Evolutionary conservation across 2,329 filamentous ascomycete genomes (phyloP).

Genomic region (Cercospora berteroae): DNA sequence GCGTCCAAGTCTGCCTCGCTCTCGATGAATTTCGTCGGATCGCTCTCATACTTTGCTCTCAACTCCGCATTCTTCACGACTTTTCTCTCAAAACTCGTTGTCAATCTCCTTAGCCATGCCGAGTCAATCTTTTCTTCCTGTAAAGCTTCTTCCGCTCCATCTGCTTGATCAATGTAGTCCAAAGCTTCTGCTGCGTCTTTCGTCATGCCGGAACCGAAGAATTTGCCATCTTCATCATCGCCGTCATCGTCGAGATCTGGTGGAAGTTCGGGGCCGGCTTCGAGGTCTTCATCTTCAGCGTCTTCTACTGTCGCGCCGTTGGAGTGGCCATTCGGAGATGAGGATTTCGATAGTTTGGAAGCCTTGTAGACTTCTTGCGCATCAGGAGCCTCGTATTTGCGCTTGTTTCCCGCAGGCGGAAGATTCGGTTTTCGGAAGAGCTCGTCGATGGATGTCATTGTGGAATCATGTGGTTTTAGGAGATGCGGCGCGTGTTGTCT

Average conservation of each 20-base stretch:
- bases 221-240: constrained; percentile 88
- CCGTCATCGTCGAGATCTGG: constrained; percentile 50
- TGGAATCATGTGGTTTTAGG: not conserved
- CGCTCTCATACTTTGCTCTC: constrained; percentile 76
- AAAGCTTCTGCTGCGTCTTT: constrained; percentile 77
- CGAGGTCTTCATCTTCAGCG: constrained; percentile 51
- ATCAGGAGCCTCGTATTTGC: constrained; percentile 57
- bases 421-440: constrained; percentile 59
- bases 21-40: constrained; percentile 78
- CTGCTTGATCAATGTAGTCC: constrained; percentile 77
- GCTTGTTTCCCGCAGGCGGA: constrained; percentile 47
- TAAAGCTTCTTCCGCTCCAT: constrained; percentile 47
- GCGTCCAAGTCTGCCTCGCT: constrained; percentile 87
- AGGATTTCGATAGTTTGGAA: constrained; percentile 51
- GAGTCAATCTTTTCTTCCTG: constrained; percentile 74
- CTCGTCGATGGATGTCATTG: constrained; percentile 61
- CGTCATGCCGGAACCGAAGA: constrained; percentile 90
- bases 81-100: constrained; percentile 81
- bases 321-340: constrained; percentile 48
- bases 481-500: not conserved
- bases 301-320: constrained; percentile 56
- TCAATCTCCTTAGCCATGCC: constrained; percentile 78
- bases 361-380: constrained; percentile 61
- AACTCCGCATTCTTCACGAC: constrained; percentile 89
- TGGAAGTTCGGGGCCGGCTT: constrained; percentile 39